Conservation (phyloP, 192 early-diverging fungal species). For the Coemansia pectinata region DNA sequence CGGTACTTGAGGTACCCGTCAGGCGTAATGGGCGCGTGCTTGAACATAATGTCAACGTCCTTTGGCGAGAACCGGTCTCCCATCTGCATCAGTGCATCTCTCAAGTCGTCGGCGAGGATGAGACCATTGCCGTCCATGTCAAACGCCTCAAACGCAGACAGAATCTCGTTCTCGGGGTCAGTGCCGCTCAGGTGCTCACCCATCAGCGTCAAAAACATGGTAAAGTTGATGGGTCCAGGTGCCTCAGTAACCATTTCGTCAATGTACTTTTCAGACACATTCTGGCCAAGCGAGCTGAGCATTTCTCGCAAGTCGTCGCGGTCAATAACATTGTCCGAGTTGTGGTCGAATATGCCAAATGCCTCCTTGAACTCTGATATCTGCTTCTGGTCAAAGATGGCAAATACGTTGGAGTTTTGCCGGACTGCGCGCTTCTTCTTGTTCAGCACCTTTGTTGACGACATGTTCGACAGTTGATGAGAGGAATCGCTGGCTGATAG, state of each 20-base stretch:
- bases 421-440: slow-evolving; percentile 90
- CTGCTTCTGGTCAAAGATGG: slow-evolving; percentile 95
- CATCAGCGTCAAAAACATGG: slow-evolving; percentile 96
- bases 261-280: slow-evolving; percentile 71
- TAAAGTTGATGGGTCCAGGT: slow-evolving; percentile 91
- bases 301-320: slow-evolving; percentile 91
- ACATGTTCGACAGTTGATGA: slow-evolving; percentile 14
- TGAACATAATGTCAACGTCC: slow-evolving; percentile 95
- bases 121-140: slow-evolving; percentile 82
- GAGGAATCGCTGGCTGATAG: neutral
- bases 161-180: slow-evolving; percentile 88
- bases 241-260: slow-evolving; percentile 92
- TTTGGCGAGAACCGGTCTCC: slow-evolving; percentile 90
- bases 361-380: slow-evolving; percentile 97
- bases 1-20: slow-evolving; percentile 86
- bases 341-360: slow-evolving; percentile 94
- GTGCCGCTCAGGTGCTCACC: slow-evolving; percentile 90
- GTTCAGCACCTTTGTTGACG: slow-evolving; percentile 43
- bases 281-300: slow-evolving; percentile 74
- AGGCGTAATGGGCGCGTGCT: slow-evolving; percentile 77
- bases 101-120: slow-evolving; percentile 76
- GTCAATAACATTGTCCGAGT: slow-evolving; percentile 89
- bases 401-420: slow-evolving; percentile 97
- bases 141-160: slow-evolving; percentile 92
- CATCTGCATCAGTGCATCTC: slow-evolving; percentile 92